These are phyloP conservation scores for Sisymbrium altissimum DNA, from an alignment of 345 rosid species.

Conservation along the genomic window DNA sequence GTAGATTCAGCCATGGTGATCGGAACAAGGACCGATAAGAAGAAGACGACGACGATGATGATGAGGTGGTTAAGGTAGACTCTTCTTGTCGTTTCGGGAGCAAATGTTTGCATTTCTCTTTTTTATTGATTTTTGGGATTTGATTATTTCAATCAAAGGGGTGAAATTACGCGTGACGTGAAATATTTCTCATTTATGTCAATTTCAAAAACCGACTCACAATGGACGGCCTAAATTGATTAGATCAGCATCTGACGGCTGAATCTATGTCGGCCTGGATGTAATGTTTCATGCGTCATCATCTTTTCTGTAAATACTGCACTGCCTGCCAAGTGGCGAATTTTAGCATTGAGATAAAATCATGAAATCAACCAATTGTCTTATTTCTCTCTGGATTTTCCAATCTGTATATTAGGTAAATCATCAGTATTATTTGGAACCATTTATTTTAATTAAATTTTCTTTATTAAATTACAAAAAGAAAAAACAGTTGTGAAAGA, in stretches of 20 bases:
- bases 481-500: no score
- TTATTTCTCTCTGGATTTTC: no score
- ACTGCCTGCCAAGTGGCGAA: not conserved
- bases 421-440: not conserved
- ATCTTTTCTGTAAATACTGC: not conserved
- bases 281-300: not conserved
- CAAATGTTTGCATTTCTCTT: constrained; percentile 10
- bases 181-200: not conserved
- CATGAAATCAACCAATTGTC: not conserved
- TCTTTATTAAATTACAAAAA: not conserved
- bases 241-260: constrained; percentile 4
- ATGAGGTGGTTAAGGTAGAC: not conserved
- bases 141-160: not conserved
- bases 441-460: not conserved
- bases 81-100: not conserved
- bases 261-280: not conserved
- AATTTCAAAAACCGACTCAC: not conserved
- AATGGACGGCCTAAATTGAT: constrained; percentile 5
- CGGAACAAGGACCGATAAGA: constrained; percentile 13
- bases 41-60: not conserved
- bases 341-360: not conserved
- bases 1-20: constrained; percentile 47
- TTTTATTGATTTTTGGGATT: constrained; percentile 12
- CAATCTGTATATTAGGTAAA: not conserved
- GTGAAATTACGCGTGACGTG: no score